A percentile compares a stretch with the other conserved stretches of the same genome.
Evolutionary conservation across 176 grass and related monocot species (phyloP).

Genomic region (Alopecurus myosuroides): DNA sequence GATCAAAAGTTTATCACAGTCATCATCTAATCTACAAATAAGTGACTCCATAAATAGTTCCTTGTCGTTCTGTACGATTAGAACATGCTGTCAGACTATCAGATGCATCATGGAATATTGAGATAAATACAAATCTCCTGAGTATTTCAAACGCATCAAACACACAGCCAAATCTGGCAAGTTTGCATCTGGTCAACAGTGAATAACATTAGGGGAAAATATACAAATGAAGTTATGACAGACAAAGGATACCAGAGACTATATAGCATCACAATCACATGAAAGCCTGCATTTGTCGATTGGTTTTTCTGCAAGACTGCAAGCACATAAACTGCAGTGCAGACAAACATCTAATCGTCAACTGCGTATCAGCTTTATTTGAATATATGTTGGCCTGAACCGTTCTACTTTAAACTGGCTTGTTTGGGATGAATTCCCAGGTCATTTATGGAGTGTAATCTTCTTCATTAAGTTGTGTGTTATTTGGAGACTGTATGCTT

Average conservation of each 20-base stretch:
- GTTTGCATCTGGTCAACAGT: background rate
- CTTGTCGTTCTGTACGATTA: conserved; percentile 53
- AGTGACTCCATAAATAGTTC: conserved; percentile 96
- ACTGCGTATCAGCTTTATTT: background rate
- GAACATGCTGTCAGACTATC: conserved; percentile 17
- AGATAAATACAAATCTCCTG: background rate
- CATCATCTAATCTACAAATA: conserved; percentile 82
- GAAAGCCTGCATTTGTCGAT: background rate
- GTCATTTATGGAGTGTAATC: background rate
- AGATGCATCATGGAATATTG: background rate
- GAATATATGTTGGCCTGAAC: background rate
- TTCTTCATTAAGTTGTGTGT: background rate
- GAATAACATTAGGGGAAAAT: background rate
- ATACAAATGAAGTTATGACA: background rate
- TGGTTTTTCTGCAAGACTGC: background rate
- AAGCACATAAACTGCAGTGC: background rate
- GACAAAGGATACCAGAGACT: background rate
- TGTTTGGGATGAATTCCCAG: background rate
- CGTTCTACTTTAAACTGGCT: background rate
- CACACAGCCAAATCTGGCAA: background rate
- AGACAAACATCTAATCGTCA: background rate
- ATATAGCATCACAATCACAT: conserved; percentile 15
- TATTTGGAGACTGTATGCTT: background rate
- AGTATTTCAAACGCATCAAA: background rate
- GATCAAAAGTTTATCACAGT: conserved; percentile 82